Conservation (phyloP, 2,329 filamentous ascomycete species). For the Fusarium solani-melongenae region DNA sequence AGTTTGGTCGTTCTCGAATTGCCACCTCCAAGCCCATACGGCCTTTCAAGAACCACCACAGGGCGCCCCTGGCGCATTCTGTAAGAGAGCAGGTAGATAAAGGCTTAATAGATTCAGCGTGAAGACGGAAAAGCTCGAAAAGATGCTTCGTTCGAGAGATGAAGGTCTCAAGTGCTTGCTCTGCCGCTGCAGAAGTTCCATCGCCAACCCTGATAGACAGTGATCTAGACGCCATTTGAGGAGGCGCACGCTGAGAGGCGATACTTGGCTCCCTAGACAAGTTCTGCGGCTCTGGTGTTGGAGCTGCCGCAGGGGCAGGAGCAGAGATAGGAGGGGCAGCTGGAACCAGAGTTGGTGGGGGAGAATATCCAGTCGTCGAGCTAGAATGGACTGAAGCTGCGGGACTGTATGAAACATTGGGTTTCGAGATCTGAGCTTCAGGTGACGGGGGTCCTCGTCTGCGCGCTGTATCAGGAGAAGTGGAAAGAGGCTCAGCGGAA, state of each 20-base stretch:
- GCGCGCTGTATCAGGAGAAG: slow-evolving; percentile 42
- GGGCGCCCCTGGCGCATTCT: slow-evolving; percentile 76
- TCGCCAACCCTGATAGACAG: slow-evolving; percentile 57
- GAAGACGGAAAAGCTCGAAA: slow-evolving; percentile 79
- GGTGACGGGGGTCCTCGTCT: slow-evolving; percentile 43
- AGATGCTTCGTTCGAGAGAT: slow-evolving; percentile 77
- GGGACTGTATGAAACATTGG: slow-evolving; percentile 55
- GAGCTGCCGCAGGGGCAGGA: slow-evolving; percentile 5
- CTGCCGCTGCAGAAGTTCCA: slow-evolving; percentile 58
- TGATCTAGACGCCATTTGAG: slow-evolving; percentile 45
- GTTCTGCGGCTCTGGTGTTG: slow-evolving; percentile 30
- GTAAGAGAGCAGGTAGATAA: slow-evolving; percentile 70
- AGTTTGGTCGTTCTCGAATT: slow-evolving; percentile 70
- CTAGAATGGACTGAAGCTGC: slow-evolving; percentile 52
- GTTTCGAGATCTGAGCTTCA: slow-evolving; percentile 39
- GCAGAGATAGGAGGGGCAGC: slow-evolving; percentile 3
- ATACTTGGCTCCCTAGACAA: slow-evolving; percentile 38
- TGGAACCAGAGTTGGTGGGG: slow-evolving; percentile 24
- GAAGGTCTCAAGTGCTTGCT: slow-evolving; percentile 78
- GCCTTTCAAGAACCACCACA: slow-evolving; percentile 93
- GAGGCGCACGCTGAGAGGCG: slow-evolving; percentile 42
- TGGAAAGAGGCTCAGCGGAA: slow-evolving; percentile 36
- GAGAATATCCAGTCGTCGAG: slow-evolving; percentile 44
- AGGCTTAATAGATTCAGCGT: slow-evolving; percentile 78
- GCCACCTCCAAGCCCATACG: slow-evolving; percentile 78